Conservation (phyloP, 306 rosid genomes). For the Lablab purpureus region DNA sequence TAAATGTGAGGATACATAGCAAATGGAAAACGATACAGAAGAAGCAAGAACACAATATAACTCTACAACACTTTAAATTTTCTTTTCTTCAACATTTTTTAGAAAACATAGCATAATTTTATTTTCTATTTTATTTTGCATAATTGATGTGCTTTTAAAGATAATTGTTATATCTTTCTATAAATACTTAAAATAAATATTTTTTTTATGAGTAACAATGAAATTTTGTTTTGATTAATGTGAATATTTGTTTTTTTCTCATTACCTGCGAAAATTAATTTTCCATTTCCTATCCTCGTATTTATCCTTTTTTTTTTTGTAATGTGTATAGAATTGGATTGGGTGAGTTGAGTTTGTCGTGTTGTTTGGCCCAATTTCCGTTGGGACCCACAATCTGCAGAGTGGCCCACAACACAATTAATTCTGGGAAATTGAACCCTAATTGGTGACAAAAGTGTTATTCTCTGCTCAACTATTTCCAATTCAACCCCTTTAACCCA, state of each 20-base stretch:
- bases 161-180: no score
- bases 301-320: background rate
- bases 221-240: background rate
- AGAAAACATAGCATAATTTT: no score
- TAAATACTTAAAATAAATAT: no score
- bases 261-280: no score
- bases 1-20: background rate
- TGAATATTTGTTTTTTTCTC: no score
- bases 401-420: background rate
- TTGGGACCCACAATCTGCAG: background rate
- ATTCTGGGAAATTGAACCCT: background rate
- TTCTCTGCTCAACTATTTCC: background rate
- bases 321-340: background rate
- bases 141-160: no score
- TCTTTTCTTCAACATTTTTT: background rate
- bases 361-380: background rate
- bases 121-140: no score
- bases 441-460: background rate
- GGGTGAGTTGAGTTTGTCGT: background rate
- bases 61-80: background rate
- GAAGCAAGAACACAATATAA: background rate
- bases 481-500: background rate
- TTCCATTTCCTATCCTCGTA: background rate
- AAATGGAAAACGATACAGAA: background rate
- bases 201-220: no score